Percentiles rank a stretch among this genome's conserved stretches.
These are phyloP conservation scores for Globisporangium sylvaticum DNA, from an alignment of 352 stramenopile genomes.

Conservation along the genomic window DNA sequence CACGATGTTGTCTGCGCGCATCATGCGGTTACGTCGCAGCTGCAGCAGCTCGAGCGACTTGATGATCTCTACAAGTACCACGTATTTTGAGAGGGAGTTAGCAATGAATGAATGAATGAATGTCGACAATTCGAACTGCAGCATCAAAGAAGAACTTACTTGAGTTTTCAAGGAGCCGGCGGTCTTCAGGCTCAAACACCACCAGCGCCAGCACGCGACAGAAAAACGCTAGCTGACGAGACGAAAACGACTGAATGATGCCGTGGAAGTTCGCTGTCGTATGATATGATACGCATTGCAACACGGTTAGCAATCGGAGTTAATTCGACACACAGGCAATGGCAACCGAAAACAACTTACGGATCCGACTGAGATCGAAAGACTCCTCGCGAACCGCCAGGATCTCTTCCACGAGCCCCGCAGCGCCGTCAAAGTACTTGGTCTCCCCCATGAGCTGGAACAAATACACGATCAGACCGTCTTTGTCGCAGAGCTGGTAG, in stretches of 20 bases:
- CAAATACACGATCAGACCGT: constrained; percentile 90
- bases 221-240: constrained; percentile 93
- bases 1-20: constrained; percentile 79
- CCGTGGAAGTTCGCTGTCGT: constrained; percentile 85
- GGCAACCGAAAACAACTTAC: constrained; percentile 31
- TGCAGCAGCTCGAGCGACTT: constrained; percentile 92
- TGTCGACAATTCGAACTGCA: background rate
- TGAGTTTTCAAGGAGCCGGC: constrained; percentile 88
- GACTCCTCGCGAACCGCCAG: constrained; percentile 81
- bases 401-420: constrained; percentile 91
- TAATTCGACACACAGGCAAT: constrained; percentile 27
- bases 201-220: constrained; percentile 94
- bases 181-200: constrained; percentile 94
- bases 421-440: constrained; percentile 89
- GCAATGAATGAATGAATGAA: background rate
- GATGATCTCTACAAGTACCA: constrained; percentile 70
- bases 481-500: constrained; percentile 68
- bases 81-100: background rate
- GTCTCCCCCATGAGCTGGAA: constrained; percentile 91
- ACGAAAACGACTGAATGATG: constrained; percentile 87
- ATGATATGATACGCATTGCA: constrained; percentile 3
- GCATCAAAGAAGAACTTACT: constrained; percentile 35
- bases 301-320: background rate
- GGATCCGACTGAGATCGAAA: constrained; percentile 74
- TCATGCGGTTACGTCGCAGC: constrained; percentile 76